These are phyloP conservation scores for Candida jianshihensis DNA, from an alignment of 805 yeast species.

Conservation along the genomic window DNA sequence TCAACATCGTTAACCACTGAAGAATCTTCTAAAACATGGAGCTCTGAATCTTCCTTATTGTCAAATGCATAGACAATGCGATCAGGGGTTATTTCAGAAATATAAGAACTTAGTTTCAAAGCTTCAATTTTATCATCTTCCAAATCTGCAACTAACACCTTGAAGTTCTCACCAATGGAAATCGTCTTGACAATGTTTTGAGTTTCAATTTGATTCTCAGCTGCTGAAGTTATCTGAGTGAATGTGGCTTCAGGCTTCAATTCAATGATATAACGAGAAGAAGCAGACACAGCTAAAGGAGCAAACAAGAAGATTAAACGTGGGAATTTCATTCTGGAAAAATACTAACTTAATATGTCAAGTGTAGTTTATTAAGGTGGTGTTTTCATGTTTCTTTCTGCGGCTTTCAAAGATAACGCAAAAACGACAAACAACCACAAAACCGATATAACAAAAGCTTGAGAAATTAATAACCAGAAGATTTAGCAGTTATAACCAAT, in stretches of 20 bases:
- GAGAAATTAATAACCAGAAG: no score
- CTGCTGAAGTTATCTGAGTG: not conserved
- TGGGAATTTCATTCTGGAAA: not conserved
- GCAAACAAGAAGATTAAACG: not conserved
- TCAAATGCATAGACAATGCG: conserved; percentile 48
- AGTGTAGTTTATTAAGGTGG: no score
- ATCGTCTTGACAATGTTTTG: conserved; percentile 1
- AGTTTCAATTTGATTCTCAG: not conserved
- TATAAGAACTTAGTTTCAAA: conserved; percentile 2
- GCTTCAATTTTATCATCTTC: conserved; percentile 1
- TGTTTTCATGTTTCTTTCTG: no score
- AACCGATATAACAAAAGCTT: no score
- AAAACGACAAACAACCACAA: no score
- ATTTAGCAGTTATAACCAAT: no score
- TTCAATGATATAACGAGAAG: not conserved
- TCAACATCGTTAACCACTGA: not conserved
- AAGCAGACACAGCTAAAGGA: not conserved
- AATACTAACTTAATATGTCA: no score
- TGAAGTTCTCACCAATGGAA: conserved; percentile 5
- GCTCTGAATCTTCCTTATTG: conserved; percentile 8
- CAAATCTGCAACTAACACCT: conserved; percentile 5
- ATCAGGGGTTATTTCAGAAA: conserved; percentile 23
- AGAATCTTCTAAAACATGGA: conserved; percentile 4
- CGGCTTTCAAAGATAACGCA: no score
- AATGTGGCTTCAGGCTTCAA: not conserved